phyloP scores from a whole-genome alignment of 2,329 filamentous ascomycete species.

The Cyphellophora europaea region DNA sequence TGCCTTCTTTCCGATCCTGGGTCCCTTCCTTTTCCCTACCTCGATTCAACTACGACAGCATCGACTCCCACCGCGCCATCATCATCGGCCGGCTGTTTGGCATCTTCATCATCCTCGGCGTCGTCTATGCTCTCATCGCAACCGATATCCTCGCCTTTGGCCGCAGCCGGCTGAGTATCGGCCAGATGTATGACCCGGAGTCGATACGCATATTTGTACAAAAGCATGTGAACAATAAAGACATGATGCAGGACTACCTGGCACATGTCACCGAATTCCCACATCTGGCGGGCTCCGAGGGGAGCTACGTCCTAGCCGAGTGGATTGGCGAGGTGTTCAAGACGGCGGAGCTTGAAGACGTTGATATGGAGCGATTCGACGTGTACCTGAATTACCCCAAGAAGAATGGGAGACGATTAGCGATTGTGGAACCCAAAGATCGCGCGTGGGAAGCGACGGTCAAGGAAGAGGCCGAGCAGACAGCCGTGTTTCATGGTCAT shows the following conservation, averaged over 20 bases:
- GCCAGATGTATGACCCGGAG: slow-evolving; percentile 73
- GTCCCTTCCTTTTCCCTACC: slow-evolving; percentile 31
- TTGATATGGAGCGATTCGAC: slow-evolving; percentile 67
- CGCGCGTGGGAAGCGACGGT: slow-evolving; percentile 69
- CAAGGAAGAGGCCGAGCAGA: slow-evolving; percentile 72
- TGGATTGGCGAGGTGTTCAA: slow-evolving; percentile 73
- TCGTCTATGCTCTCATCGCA: slow-evolving; percentile 78
- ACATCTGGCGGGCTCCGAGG: slow-evolving; percentile 89
- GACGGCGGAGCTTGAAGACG: slow-evolving; percentile 62
- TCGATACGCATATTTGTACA: slow-evolving; percentile 69
- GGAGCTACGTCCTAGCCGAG: slow-evolving; percentile 75
- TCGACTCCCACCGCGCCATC: slow-evolving; percentile 48
- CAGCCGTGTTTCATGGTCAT: slow-evolving; percentile 75
- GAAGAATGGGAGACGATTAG: slow-evolving; percentile 64
- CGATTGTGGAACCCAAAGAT: slow-evolving; percentile 64
- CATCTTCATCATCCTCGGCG: slow-evolving; percentile 61
- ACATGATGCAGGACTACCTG: slow-evolving; percentile 62
- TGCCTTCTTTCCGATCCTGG: slow-evolving; percentile 38
- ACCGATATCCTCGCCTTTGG: slow-evolving; percentile 70
- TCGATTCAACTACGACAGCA: slow-evolving; percentile 25
- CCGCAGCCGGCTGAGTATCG: slow-evolving; percentile 48
- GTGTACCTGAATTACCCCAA: slow-evolving; percentile 91
- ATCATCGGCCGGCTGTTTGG: slow-evolving; percentile 66
- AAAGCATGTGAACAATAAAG: slow-evolving; percentile 55
- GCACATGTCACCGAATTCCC: slow-evolving; percentile 73